Conservation (phyloP, 805 yeast species). For the Pichia kluyveri region DNA sequence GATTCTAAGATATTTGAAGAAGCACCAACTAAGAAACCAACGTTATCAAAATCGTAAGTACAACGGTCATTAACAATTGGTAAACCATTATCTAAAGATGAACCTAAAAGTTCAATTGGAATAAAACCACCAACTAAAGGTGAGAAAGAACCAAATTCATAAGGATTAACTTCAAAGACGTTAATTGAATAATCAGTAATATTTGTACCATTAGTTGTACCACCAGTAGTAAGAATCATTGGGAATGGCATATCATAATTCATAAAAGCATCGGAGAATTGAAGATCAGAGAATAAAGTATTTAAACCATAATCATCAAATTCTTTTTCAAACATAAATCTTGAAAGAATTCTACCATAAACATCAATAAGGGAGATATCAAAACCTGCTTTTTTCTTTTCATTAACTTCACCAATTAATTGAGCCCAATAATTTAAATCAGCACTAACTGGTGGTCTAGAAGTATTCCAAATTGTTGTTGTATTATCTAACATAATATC, state of each 20-base stretch:
- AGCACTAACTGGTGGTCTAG: constrained; percentile 45
- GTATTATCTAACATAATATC: constrained; percentile 33
- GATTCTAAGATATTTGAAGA: constrained; percentile 57
- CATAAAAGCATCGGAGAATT: constrained; percentile 46
- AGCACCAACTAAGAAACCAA: constrained; percentile 69
- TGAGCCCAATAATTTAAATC: constrained; percentile 41
- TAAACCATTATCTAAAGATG: constrained; percentile 47
- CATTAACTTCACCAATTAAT: constrained; percentile 38
- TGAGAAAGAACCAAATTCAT: constrained; percentile 81
- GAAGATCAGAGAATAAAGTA: constrained; percentile 44
- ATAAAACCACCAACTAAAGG: constrained; percentile 55
- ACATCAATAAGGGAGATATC: constrained; percentile 54
- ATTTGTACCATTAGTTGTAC: constrained; percentile 33
- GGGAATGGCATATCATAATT: constrained; percentile 64
- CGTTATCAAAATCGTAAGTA: constrained; percentile 61
- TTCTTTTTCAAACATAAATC: constrained; percentile 51
- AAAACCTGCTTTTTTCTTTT: constrained; percentile 50
- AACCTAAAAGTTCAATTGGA: constrained; percentile 58
- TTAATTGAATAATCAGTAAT: constrained; percentile 52
- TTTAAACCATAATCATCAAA: constrained; percentile 51
- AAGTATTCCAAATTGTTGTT: constrained; percentile 52
- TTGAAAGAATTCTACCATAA: constrained; percentile 64
- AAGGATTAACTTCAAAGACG: constrained; percentile 50
- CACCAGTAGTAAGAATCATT: constrained; percentile 50
- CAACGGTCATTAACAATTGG: constrained; percentile 39